Evolutionary conservation across 2,329 filamentous ascomycete species (phyloP), one percentile per base, ranked within the genome.

Genomic region (Clonostachys byssicola): DNA sequence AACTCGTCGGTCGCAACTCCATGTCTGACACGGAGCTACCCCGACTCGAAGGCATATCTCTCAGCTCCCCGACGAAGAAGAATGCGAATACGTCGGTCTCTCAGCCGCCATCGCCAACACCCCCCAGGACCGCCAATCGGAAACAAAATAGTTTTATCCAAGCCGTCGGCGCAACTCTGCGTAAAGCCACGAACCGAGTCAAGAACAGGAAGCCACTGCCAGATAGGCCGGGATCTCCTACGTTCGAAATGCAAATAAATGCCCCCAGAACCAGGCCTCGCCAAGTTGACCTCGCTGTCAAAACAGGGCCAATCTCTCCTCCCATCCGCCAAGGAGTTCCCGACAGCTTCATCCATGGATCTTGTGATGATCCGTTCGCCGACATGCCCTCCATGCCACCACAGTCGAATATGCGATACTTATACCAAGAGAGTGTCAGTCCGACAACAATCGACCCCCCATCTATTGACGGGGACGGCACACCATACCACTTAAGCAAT

Each of bases 21-120:
- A 70, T 75, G 59, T 75, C 72, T 5, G 72, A 76, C 51, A 70
- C 70, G 36, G 72, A 75, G 53, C 61, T 76, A n/a, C 63, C 72
- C 9, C 62, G 66, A 33, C 62, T 76, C 4, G 71, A 74, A 52
- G 68, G 68, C n/a, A 74, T 76, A 51, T 71, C 70, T n/a, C 54
- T 75, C 23, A 65, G 66, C 48, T 68, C 65, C 9, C 64, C 66
- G 18, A 57, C 49, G 12, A 61, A 63, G 47, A 58, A 58, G 42
- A 52, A 42, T 5, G 18, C 34, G n/a, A n/a, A 43, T 33, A 52
- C 51, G 44, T 55, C 59, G 42, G 52, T 54, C 49, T 64, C 61
- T 23, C 56, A 63, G 40, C 64, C 60, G 18, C 54, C 61, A 10
- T 63, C 62, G 42, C 63, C 63, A 30, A 61, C 60, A 20, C 63